A percentile compares a stretch with the other conserved stretches of the same genome.
Evolutionary conservation across 257 asterid genomes (phyloP).

Genomic region (Marsdenia floribunda): DNA sequence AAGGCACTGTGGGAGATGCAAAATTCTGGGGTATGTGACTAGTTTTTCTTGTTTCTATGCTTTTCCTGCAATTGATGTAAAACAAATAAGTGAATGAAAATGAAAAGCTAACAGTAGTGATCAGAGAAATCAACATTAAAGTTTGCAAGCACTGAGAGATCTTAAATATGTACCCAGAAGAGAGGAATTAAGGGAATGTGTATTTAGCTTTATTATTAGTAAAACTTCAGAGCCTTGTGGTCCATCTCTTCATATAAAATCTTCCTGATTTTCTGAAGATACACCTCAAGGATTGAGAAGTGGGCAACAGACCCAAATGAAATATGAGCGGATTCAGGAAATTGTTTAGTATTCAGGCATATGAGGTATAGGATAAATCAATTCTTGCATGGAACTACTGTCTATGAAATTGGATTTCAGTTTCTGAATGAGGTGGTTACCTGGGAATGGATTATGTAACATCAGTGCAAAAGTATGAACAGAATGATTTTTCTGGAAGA

Average conservation of each 20-base stretch:
- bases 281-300: neutral
- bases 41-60: conserved; percentile 1
- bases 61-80: neutral
- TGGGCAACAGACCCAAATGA: neutral
- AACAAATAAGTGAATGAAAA: neutral
- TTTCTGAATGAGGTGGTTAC: neutral
- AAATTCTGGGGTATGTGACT: conserved; percentile 64
- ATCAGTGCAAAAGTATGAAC: neutral
- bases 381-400: neutral
- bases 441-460: neutral
- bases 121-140: neutral
- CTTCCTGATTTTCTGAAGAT: neutral
- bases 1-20: conserved; percentile 63
- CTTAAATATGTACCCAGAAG: neutral
- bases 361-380: neutral
- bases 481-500: neutral
- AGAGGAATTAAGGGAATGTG: neutral
- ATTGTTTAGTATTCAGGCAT: neutral
- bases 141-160: neutral
- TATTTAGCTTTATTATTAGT: neutral
- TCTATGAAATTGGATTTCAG: neutral
- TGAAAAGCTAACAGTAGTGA: neutral
- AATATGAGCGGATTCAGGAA: neutral
- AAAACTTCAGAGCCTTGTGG: neutral
- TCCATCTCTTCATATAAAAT: neutral